phyloP scores from a whole-genome alignment of 2,329 filamentous ascomycete species.

The Cladosporium phlei region DNA sequence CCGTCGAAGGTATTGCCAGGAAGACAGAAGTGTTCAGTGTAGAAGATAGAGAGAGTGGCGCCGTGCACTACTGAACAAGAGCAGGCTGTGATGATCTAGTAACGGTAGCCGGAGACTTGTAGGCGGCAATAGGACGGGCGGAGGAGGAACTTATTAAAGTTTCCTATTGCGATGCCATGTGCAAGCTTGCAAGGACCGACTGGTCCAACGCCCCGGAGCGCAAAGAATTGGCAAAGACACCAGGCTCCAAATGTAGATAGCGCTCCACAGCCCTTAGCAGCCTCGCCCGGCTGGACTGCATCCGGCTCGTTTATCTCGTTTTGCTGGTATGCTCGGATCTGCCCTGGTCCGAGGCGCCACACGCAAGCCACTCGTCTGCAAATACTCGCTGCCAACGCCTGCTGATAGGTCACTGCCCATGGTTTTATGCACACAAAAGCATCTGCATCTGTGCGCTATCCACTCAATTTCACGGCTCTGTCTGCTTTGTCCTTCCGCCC shows the following conservation, averaged over 20 bases:
- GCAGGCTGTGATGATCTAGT: not conserved
- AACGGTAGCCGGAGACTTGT: not conserved
- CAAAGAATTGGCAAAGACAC: conserved; percentile 4
- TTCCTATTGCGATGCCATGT: conserved; percentile 9
- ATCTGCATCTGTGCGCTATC: no score
- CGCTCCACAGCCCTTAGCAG: not conserved
- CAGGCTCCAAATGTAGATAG: conserved; percentile 6
- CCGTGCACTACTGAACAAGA: not conserved
- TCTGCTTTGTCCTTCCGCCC: conserved; percentile 8
- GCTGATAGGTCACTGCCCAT: not conserved
- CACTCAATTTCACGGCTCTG: conserved; percentile 4
- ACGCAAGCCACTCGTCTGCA: not conserved
- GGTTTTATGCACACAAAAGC: not conserved
- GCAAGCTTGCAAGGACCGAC: conserved; percentile 3
- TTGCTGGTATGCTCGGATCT: conserved; percentile 1
- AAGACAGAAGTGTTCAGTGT: no score
- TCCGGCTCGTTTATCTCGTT: conserved; percentile 14
- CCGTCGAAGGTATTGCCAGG: no score
- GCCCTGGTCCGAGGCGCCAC: not conserved
- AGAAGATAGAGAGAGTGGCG: conserved; percentile 2
- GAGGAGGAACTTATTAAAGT: conserved; percentile 3
- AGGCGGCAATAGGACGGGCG: not conserved
- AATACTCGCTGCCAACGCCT: not conserved
- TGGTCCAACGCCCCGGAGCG: conserved; percentile 3
- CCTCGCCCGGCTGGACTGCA: not conserved